Percentiles rank a stretch among this genome's conserved stretches.
phyloP scores from a whole-genome alignment of 1,284 basidiomycete species.

The Leccinum subatratum region DNA sequence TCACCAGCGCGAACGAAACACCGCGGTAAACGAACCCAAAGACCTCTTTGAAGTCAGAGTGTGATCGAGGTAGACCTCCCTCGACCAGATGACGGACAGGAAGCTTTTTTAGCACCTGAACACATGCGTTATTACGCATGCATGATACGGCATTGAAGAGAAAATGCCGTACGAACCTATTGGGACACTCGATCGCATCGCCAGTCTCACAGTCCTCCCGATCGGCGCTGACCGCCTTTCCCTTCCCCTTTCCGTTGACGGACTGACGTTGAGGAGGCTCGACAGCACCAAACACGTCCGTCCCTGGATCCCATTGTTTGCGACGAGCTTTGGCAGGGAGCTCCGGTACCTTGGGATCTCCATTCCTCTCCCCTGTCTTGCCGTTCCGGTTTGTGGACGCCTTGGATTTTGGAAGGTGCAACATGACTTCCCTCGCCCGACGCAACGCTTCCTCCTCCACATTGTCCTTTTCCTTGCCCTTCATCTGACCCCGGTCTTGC shows the following conservation, averaged over 20 bases:
- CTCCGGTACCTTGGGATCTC: slow-evolving; percentile 48
- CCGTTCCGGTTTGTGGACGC: slow-evolving; percentile 6
- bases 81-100: slow-evolving; percentile 36
- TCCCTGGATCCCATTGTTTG: slow-evolving; percentile 31
- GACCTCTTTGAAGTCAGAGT: no score
- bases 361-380: slow-evolving; percentile 8
- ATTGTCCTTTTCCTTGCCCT: slow-evolving; percentile 13
- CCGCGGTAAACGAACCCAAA: no score
- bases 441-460: slow-evolving; percentile 29
- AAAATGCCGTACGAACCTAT: slow-evolving; percentile 36
- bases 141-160: neutral
- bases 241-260: slow-evolving; percentile 27
- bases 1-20: no score
- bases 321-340: slow-evolving; percentile 34
- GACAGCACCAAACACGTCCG: slow-evolving; percentile 30
- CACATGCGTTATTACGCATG: neutral
- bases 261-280: slow-evolving; percentile 19
- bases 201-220: neutral
- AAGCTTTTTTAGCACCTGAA: slow-evolving; percentile 43
- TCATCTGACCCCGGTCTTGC: slow-evolving; percentile 1
- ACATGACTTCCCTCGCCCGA: slow-evolving; percentile 36
- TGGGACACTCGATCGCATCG: slow-evolving; percentile 33
- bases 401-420: slow-evolving; percentile 30
- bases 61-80: slow-evolving; percentile 35
- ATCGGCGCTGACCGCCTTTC: slow-evolving; percentile 12